Evolutionary conservation across 805 yeast genomes (phyloP).

Genomic region (Metschnikowia vanudenii): DNA sequence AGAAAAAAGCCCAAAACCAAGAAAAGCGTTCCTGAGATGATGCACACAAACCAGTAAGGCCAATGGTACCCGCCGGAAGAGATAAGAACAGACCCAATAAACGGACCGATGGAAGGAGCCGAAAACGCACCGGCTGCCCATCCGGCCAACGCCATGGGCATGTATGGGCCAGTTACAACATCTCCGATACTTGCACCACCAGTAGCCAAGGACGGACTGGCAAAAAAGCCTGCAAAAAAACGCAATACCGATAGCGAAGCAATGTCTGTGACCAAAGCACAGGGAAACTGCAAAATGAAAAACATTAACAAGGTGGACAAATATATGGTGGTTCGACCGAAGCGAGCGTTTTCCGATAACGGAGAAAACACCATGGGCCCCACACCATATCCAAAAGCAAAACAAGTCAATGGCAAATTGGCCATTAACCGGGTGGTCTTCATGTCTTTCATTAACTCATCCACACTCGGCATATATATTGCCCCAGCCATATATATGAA

Average conservation of each 20-base stretch:
- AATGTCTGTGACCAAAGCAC: slow-evolving; percentile 50
- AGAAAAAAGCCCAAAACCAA: slow-evolving; percentile 10
- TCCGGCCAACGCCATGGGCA: slow-evolving; percentile 47
- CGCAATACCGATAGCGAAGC: slow-evolving; percentile 51
- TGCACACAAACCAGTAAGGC: slow-evolving; percentile 17
- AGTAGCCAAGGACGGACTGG: slow-evolving; percentile 56
- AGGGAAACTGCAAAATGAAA: slow-evolving; percentile 53
- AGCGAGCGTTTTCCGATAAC: slow-evolving; percentile 50
- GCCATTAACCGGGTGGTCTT: slow-evolving; percentile 45
- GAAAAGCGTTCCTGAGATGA: slow-evolving; percentile 11
- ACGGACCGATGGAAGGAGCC: slow-evolving; percentile 58
- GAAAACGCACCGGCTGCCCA: slow-evolving; percentile 56
- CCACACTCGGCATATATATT: slow-evolving; percentile 52
- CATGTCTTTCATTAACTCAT: slow-evolving; percentile 45
- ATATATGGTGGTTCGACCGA: slow-evolving; percentile 55
- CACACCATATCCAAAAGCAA: slow-evolving; percentile 59
- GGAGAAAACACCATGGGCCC: slow-evolving; percentile 63
- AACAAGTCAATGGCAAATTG: slow-evolving; percentile 51
- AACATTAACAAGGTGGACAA: slow-evolving; percentile 47
- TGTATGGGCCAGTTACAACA: slow-evolving; percentile 38
- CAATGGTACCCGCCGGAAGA: slow-evolving; percentile 14
- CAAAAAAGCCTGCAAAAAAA: slow-evolving; percentile 52
- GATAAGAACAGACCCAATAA: slow-evolving; percentile 52
- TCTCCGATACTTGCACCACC: slow-evolving; percentile 61
- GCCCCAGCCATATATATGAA: slow-evolving; percentile 59